A percentile compares a stretch with the other conserved stretches of the same genome.
Conservation (phyloP, 306 rosid species). For the Pyrus communis region DNA sequence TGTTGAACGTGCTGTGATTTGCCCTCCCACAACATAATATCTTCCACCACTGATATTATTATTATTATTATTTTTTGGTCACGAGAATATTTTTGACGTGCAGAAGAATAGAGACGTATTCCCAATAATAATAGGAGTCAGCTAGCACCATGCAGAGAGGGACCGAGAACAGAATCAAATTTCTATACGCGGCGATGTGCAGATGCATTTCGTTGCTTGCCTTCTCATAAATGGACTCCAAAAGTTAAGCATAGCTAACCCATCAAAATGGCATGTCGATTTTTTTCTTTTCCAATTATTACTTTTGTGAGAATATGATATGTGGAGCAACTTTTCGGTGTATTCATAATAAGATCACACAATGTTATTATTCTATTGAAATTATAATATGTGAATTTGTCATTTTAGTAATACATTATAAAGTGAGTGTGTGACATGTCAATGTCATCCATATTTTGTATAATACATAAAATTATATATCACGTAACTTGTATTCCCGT, state of each 20-base stretch:
- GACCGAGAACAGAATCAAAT: background rate
- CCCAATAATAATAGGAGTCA: background rate
- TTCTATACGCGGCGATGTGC: conserved; percentile 38
- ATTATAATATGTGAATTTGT: too few relatives aligned
- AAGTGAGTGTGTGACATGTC: too few relatives aligned
- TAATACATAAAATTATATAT: too few relatives aligned
- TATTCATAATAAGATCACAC: too few relatives aligned
- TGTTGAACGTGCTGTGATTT: conserved; percentile 18
- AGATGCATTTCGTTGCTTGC: conserved; percentile 12
- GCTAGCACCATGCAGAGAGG: background rate
- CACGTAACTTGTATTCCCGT: too few relatives aligned
- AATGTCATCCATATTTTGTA: too few relatives aligned
- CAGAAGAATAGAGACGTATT: background rate
- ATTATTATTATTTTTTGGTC: background rate
- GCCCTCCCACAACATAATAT: conserved; percentile 2
- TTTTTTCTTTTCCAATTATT: background rate
- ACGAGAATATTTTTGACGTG: conserved; percentile 26
- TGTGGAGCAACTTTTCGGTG: background rate
- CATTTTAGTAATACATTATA: too few relatives aligned
- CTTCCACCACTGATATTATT: conserved; percentile 21
- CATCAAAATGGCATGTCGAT: background rate
- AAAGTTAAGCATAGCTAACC: background rate
- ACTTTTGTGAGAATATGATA: background rate
- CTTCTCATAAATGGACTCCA: conserved; percentile 5
- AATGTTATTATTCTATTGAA: too few relatives aligned